These are phyloP conservation scores for Penicillium griseofulvum DNA, from an alignment of 2,329 filamentous ascomycete genomes.

Conservation along the genomic window DNA sequence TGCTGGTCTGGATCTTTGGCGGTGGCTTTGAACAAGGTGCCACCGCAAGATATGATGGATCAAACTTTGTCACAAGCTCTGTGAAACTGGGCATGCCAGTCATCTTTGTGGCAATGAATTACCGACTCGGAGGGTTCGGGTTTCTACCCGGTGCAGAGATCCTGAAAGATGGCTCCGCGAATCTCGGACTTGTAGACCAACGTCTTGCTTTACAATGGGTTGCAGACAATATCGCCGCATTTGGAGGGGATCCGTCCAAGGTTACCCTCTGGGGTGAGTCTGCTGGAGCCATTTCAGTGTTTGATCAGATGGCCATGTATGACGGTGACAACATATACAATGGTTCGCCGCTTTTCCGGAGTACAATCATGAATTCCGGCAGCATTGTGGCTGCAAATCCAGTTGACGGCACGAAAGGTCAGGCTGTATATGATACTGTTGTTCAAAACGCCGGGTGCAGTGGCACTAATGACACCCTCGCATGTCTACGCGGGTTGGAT, in stretches of 20 bases:
- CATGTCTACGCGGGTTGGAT: conserved; percentile 48
- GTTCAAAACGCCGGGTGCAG: conserved; percentile 48
- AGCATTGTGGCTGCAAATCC: conserved; percentile 60
- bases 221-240: conserved; percentile 71
- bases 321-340: conserved; percentile 72
- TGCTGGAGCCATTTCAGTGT: conserved; percentile 69
- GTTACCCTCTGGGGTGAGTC: conserved; percentile 79
- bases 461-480: conserved; percentile 43
- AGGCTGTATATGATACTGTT: conserved; percentile 54
- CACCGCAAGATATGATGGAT: conserved; percentile 37
- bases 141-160: conserved; percentile 70
- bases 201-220: conserved; percentile 72
- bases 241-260: conserved; percentile 75
- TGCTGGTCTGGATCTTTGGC: conserved; percentile 70
- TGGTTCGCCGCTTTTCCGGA: conserved; percentile 70
- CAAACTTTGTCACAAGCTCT: conserved; percentile 36
- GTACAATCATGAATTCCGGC: conserved; percentile 74
- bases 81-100: conserved; percentile 60
- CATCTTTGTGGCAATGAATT: conserved; percentile 74
- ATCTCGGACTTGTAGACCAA: conserved; percentile 71
- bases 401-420: conserved; percentile 65
- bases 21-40: conserved; percentile 56
- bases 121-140: conserved; percentile 71
- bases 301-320: conserved; percentile 73
- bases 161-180: conserved; percentile 63